Conservation (phyloP, 2,329 filamentous ascomycete species). For the Exophiala xenobiotica region DNA sequence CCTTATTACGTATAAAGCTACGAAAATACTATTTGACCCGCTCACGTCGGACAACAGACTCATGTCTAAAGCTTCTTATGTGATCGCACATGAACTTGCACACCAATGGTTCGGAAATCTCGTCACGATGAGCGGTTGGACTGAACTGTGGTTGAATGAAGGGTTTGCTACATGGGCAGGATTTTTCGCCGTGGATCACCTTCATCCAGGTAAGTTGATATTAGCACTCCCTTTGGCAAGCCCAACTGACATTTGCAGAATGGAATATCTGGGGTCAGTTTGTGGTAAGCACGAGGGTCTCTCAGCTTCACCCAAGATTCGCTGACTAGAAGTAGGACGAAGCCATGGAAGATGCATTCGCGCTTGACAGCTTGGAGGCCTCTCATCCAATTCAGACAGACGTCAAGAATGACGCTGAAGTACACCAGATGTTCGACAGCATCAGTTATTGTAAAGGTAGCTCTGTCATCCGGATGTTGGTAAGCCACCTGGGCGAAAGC, state of each 20-base stretch:
- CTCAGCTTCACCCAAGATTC: constrained; percentile 34
- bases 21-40: constrained; percentile 93
- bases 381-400: constrained; percentile 96
- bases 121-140: constrained; percentile 94
- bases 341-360: constrained; percentile 86
- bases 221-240: no score
- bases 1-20: constrained; percentile 91
- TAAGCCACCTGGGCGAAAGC: constrained; percentile 81
- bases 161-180: constrained; percentile 98
- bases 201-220: no score
- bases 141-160: constrained; percentile 89
- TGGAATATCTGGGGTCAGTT: constrained; percentile 99
- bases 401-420: constrained; percentile 87
- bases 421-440: constrained; percentile 96
- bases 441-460: constrained; percentile 97
- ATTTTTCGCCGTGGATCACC: constrained; percentile 85
- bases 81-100: constrained; percentile 95
- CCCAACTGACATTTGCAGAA: no score
- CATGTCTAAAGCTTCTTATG: constrained; percentile 91
- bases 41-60: constrained; percentile 85
- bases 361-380: constrained; percentile 82
- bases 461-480: constrained; percentile 94
- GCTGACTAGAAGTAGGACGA: constrained; percentile 63
- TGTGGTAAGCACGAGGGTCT: constrained; percentile 67
- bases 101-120: constrained; percentile 97